Conservation (phyloP, 768 basidiomycete genomes). For the Lactarius akahatsu region DNA sequence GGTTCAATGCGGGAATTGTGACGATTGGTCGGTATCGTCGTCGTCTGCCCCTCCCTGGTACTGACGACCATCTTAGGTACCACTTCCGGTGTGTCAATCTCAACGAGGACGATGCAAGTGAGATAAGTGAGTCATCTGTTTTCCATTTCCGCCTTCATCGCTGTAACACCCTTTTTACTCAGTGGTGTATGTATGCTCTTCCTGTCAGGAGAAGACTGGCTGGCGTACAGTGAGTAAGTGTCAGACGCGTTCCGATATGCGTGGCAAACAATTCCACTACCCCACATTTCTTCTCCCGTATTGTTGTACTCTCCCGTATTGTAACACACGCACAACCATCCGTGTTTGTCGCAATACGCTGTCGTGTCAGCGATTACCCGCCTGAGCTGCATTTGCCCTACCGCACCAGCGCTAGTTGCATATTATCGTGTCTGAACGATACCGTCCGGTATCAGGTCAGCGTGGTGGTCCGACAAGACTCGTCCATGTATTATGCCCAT, state of each 20-base stretch:
- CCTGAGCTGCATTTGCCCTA: constrained; percentile 25
- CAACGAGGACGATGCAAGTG: constrained; percentile 59
- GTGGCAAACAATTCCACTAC: constrained; percentile 6
- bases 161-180: not conserved
- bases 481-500: constrained; percentile 13
- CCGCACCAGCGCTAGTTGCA: constrained; percentile 18
- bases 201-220: constrained; percentile 59
- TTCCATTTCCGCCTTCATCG: constrained; percentile 15
- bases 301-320: constrained; percentile 29
- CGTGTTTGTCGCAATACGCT: constrained; percentile 25
- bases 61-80: constrained; percentile 49
- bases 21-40: constrained; percentile 54
- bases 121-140: constrained; percentile 61
- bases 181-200: constrained; percentile 59
- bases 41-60: not conserved
- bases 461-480: constrained; percentile 20
- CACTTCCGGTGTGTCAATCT: constrained; percentile 73
- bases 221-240: constrained; percentile 74
- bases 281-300: constrained; percentile 14
- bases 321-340: constrained; percentile 27
- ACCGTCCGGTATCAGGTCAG: constrained; percentile 23
- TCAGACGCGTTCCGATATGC: constrained; percentile 32
- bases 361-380: constrained; percentile 15
- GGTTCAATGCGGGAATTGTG: constrained; percentile 68
- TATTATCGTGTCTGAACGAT: constrained; percentile 22